Evolutionary conservation across 164 flowering plant genomes (phyloP), one percentile per base, ranked within the genome.

Genomic region (Chimonanthus praecox): DNA sequence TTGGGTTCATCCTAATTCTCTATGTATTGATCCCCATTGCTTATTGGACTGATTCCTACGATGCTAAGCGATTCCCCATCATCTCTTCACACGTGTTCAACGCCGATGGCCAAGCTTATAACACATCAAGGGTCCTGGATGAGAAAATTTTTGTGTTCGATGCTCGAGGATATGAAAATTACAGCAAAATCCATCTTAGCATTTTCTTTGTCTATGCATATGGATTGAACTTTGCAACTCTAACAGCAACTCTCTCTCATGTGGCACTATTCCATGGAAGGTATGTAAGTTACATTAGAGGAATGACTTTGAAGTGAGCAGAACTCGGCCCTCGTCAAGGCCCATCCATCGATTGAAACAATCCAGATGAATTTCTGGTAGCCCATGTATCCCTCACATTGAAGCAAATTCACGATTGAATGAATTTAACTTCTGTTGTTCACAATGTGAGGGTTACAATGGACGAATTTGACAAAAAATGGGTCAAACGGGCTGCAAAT

Each of bases 21-120:
- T 89, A 88, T 64, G 49, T 90, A 0, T 2, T 84, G 4, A 50
- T 79, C 64, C 94, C 92, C 0, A 70, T 84, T 58, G 76, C 84
- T 7, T 89, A 89, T 54, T 89, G 90, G 94, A 77, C 71, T 15
- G 83, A 89, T 45, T 21, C 80, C 0, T 89, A 71, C 68, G 80
- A 83, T 0, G 90, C 88, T 2, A 87, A 82, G 81, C 47, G 71
- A 16, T 89, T 89, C 46, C 94, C 91, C 6, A 80, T 89, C n/a
- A 64, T 83, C 67, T 84, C 92, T 0, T 65, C 87, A 0, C 80
- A 85, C 33, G 74, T 83, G 13, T 89, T 84, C 21, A 80, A 80
- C 33, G n/a, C 16, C 0, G 21, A 66, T 20, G 94, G 92, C 0
- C 49, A 63, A 13, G 4, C n/a, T 2, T 91, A 89, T 73, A 77